Conservation (phyloP, 108 stramenopile genomes). For the Fistulifera solaris region DNA sequence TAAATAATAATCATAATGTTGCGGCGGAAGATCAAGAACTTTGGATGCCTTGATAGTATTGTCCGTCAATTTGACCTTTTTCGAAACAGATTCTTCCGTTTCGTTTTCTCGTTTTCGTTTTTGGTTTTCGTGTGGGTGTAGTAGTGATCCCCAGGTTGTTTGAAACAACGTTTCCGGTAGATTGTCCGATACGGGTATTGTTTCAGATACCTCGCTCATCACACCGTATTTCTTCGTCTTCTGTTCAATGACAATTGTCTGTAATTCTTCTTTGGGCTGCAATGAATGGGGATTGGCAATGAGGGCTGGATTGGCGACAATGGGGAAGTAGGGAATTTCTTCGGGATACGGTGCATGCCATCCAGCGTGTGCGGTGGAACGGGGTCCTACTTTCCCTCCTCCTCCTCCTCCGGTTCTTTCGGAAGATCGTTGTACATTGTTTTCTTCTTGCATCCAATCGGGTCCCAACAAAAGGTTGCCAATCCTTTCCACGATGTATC, state of each 20-base stretch:
- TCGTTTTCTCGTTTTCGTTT: not conserved
- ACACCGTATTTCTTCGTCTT: not conserved
- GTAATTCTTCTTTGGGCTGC: constrained; percentile 21
- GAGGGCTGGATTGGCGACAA: constrained; percentile 21
- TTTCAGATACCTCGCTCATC: too few species aligned
- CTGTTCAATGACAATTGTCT: constrained; percentile 26
- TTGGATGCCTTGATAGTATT: too few species aligned
- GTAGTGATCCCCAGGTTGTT: too few species aligned
- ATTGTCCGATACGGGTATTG: too few species aligned
- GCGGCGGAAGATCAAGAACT: too few species aligned
- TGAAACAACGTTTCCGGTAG: too few species aligned
- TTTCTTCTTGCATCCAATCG: too few species aligned
- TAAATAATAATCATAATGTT: too few species aligned
- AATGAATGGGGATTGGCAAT: constrained; percentile 68
- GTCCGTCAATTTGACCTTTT: too few species aligned
- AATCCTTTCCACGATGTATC: constrained; percentile 57
- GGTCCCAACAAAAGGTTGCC: constrained; percentile 71
- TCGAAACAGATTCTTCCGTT: too few species aligned
- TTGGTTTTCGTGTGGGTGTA: too few species aligned
- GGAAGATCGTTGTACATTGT: too few species aligned
- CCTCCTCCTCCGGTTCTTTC: not conserved
- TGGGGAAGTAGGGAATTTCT: constrained; percentile 48
- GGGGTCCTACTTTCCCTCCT: constrained; percentile 30
- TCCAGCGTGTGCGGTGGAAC: constrained; percentile 15
- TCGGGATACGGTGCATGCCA: constrained; percentile 76